A percentile compares a stretch with the other conserved stretches of the same genome.
Evolutionary conservation across 106 monocot genomes (phyloP).

Genomic region (Allium sativum): DNA sequence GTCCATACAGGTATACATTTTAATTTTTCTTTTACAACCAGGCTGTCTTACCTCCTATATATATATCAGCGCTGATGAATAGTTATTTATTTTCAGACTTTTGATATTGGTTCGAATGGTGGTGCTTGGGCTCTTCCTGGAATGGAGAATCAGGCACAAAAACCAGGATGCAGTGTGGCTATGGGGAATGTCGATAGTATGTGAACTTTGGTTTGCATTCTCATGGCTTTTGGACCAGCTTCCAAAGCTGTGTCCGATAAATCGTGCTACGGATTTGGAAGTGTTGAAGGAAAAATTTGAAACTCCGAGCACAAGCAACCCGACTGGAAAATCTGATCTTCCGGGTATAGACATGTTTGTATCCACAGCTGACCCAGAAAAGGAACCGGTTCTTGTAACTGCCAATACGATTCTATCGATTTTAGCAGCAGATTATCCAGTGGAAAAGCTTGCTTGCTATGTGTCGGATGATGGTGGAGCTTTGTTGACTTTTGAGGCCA

Average conservation of each 20-base stretch:
- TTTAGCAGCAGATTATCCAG: slow-evolving; percentile 79
- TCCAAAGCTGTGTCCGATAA: slow-evolving; percentile 62
- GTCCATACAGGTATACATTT: slow-evolving; percentile 37
- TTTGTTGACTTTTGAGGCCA: slow-evolving; percentile 84
- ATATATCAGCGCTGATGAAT: too few relatives aligned
- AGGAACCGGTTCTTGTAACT: slow-evolving; percentile 78
- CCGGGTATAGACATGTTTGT: slow-evolving; percentile 86
- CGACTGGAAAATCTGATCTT: slow-evolving; percentile 73
- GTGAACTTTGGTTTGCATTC: slow-evolving; percentile 90
- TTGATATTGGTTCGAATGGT: slow-evolving; percentile 55
- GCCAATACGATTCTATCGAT: slow-evolving; percentile 91
- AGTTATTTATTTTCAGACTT: slow-evolving; percentile 23
- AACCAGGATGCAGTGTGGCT: slow-evolving; percentile 87
- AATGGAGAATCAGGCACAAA: slow-evolving; percentile 65
- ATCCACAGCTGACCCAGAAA: slow-evolving; percentile 91
- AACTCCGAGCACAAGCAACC: slow-evolving; percentile 29
- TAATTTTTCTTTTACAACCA: not conserved
- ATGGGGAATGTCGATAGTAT: slow-evolving; percentile 85
- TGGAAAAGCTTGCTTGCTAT: slow-evolving; percentile 91
- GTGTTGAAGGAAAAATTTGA: slow-evolving; percentile 89
- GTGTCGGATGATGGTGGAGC: slow-evolving; percentile 89
- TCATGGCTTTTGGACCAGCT: slow-evolving; percentile 89
- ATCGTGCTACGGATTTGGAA: slow-evolving; percentile 59
- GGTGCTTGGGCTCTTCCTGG: slow-evolving; percentile 53
- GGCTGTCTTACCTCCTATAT: not conserved